Evolutionary conservation across 2,329 filamentous ascomycete genomes (phyloP).

Genomic region (Aspergillus latus): DNA sequence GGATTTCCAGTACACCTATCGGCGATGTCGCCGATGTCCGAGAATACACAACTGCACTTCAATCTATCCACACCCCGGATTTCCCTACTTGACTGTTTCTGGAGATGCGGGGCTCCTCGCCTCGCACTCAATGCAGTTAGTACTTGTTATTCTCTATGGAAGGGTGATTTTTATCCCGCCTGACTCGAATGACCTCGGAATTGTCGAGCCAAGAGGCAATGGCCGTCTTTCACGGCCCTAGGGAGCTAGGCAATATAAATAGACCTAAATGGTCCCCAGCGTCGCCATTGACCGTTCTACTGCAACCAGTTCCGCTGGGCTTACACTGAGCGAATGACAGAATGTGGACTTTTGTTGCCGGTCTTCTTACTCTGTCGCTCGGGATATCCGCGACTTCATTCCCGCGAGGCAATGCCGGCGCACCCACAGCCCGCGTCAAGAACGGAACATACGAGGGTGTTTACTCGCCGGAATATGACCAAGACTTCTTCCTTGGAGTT

Average conservation of each 20-base stretch:
- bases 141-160: not conserved
- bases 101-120: not conserved
- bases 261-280: not conserved
- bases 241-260: not conserved
- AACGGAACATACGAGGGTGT: slow-evolving; percentile 47
- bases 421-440: slow-evolving; percentile 26
- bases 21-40: not conserved
- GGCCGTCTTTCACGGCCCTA: not conserved
- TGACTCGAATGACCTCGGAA: not conserved
- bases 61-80: not conserved
- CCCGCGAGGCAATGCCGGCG: not conserved
- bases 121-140: not conserved
- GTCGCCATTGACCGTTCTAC: not conserved
- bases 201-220: not conserved
- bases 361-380: not conserved
- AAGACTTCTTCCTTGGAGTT: slow-evolving; percentile 24
- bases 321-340: not conserved
- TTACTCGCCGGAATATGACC: slow-evolving; percentile 12
- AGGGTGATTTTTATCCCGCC: not conserved
- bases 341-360: not conserved
- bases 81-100: not conserved
- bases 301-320: not conserved
- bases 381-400: not conserved
- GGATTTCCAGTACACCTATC: too few relatives aligned
- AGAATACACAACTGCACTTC: not conserved